A percentile compares a stretch with the other conserved stretches of the same genome.
Evolutionary conservation across 2,329 filamentous ascomycete genomes (phyloP).

Genomic region (Apiospora malaysiana): DNA sequence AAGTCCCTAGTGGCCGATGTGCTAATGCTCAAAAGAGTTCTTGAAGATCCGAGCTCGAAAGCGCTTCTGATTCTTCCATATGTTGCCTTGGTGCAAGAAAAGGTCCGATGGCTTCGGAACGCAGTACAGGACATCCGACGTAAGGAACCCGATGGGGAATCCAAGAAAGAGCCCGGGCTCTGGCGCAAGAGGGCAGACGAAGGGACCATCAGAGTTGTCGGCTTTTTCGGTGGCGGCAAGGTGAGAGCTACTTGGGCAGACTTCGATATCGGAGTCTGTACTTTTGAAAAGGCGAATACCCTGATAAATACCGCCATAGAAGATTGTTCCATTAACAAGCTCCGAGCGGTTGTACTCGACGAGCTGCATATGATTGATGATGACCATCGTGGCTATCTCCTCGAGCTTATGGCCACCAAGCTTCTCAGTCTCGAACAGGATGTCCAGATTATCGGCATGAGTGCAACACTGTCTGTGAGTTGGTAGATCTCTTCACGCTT

Average conservation of each 20-base stretch:
- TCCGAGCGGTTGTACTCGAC: conserved; percentile 74
- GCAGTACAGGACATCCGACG: conserved; percentile 65
- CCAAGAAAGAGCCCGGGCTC: conserved; percentile 44
- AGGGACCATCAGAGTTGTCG: conserved; percentile 67
- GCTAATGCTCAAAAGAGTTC: conserved; percentile 73
- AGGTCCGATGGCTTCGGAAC: conserved; percentile 74
- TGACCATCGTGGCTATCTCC: conserved; percentile 74
- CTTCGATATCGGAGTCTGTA: conserved; percentile 80
- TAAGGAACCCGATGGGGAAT: conserved; percentile 40
- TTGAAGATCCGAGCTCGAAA: conserved; percentile 68
- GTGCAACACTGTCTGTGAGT: conserved; percentile 74
- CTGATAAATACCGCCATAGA: conserved; percentile 77
- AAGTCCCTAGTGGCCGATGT: conserved; percentile 78
- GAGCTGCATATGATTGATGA: conserved; percentile 86
- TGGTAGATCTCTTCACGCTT: neutral
- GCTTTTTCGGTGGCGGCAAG: conserved; percentile 78
- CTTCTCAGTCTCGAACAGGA: conserved; percentile 69
- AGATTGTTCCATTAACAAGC: conserved; percentile 67
- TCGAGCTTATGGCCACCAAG: conserved; percentile 78
- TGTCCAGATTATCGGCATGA: conserved; percentile 80
- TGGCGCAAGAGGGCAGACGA: conserved; percentile 63
- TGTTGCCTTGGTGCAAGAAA: conserved; percentile 81
- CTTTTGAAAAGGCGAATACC: conserved; percentile 81
- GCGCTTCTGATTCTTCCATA: conserved; percentile 77
- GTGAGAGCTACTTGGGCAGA: conserved; percentile 71